phyloP scores from a whole-genome alignment of 441 rosid species.

The Aleurites moluccanus region DNA sequence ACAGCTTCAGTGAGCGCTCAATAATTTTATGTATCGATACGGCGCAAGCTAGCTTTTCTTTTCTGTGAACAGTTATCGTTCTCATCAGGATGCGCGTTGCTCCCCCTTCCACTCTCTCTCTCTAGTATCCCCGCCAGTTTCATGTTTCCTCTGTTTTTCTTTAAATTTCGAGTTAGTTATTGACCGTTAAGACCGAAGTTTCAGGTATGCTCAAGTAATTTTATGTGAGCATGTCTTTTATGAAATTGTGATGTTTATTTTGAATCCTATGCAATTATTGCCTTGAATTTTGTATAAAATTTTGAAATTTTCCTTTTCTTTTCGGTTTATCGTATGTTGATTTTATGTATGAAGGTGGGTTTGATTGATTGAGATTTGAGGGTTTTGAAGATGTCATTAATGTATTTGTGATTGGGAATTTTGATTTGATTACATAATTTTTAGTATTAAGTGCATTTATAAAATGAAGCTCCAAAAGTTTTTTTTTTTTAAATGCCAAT shows the following conservation, averaged over 20 bases:
- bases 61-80: slow-evolving; percentile 32
- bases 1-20: slow-evolving; percentile 21
- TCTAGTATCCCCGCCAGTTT: slow-evolving; percentile 32
- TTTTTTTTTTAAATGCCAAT: neutral
- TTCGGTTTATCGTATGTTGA: neutral
- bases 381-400: slow-evolving; percentile 7
- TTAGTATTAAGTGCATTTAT: neutral
- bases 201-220: slow-evolving; percentile 3
- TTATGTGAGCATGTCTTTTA: neutral
- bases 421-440: neutral
- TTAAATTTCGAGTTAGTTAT: slow-evolving; percentile 27
- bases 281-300: neutral
- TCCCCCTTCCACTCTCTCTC: slow-evolving; percentile 25
- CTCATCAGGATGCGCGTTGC: slow-evolving; percentile 44
- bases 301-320: neutral
- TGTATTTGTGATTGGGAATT: neutral
- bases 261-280: neutral
- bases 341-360: neutral
- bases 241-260: neutral
- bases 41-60: slow-evolving; percentile 41
- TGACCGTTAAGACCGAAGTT: slow-evolving; percentile 22
- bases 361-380: neutral
- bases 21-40: slow-evolving; percentile 14
- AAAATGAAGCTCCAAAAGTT: neutral
- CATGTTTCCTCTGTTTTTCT: slow-evolving; percentile 5